These are phyloP conservation scores for Lentinus polychrous DNA, from an alignment of 1,284 basidiomycete species.

Conservation along the genomic window DNA sequence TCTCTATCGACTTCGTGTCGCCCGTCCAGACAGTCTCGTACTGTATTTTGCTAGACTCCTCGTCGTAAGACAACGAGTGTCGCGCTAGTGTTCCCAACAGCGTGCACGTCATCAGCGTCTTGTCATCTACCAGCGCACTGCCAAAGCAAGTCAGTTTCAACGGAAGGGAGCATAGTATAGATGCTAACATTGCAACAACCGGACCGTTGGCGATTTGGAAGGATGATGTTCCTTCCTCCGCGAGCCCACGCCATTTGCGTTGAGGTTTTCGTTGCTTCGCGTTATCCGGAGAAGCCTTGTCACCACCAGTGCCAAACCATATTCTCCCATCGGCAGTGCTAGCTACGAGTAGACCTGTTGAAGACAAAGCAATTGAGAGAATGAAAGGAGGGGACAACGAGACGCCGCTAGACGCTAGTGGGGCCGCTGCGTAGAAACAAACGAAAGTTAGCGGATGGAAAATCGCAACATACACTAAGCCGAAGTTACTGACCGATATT, in stretches of 20 bases:
- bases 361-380: constrained; percentile 49
- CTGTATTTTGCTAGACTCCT: constrained; percentile 18
- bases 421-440: no score
- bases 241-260: constrained; percentile 68
- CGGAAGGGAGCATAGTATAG: constrained; percentile 4
- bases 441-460: constrained; percentile 1
- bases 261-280: constrained; percentile 38
- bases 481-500: constrained; percentile 44
- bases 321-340: constrained; percentile 70
- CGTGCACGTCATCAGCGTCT: constrained; percentile 46
- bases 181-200: constrained; percentile 54
- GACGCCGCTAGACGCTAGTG: constrained; percentile 36
- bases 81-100: constrained; percentile 50
- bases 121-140: constrained; percentile 45
- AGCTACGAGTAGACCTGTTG: constrained; percentile 54
- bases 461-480: neutral
- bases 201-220: constrained; percentile 61
- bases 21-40: constrained; percentile 39
- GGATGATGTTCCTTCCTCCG: constrained; percentile 36
- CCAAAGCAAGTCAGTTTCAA: constrained; percentile 1
- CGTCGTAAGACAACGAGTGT: constrained; percentile 34
- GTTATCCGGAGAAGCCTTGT: constrained; percentile 32
- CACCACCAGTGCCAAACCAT: constrained; percentile 61
- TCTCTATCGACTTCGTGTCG: constrained; percentile 36
- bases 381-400: constrained; percentile 70